A percentile compares a stretch with the other conserved stretches of the same genome.
Conservation (phyloP, 108 stramenopile species). For the Cyclotella cryptica region DNA sequence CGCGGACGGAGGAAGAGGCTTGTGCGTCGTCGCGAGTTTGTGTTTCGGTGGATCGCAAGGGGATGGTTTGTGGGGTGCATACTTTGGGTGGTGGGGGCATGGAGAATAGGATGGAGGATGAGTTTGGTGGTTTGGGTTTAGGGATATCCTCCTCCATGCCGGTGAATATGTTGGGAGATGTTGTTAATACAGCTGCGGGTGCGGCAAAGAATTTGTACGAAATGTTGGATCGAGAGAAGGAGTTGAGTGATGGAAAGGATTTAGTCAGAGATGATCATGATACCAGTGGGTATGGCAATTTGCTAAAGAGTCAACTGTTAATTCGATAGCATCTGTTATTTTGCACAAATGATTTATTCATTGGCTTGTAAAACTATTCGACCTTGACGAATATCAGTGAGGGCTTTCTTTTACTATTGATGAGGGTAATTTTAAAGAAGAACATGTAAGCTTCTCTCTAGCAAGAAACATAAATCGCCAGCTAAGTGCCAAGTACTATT, state of each 20-base stretch:
- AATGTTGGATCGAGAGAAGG: slow-evolving; percentile 26
- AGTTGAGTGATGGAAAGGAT: not conserved
- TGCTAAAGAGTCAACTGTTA: slow-evolving; percentile 36
- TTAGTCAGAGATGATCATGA: not conserved
- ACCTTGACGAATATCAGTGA: no score
- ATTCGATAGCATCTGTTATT: slow-evolving; percentile 22
- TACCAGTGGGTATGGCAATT: slow-evolving; percentile 37
- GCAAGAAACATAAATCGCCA: no score
- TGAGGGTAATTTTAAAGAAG: no score
- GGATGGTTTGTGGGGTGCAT: slow-evolving; percentile 65
- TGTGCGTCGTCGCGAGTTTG: slow-evolving; percentile 68
- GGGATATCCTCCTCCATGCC: slow-evolving; percentile 41
- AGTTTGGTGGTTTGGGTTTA: slow-evolving; percentile 6
- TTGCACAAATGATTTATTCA: not conserved
- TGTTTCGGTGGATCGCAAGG: slow-evolving; percentile 63
- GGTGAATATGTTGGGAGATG: slow-evolving; percentile 47
- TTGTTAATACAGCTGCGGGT: slow-evolving; percentile 38
- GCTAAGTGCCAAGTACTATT: no score
- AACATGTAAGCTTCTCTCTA: no score
- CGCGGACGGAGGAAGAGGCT: slow-evolving; percentile 69
- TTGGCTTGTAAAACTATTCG: no score
- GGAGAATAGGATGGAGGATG: slow-evolving; percentile 21
- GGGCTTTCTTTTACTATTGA: no score
- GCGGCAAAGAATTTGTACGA: slow-evolving; percentile 42
- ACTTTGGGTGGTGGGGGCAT: slow-evolving; percentile 53